A percentile compares a stretch with the other conserved stretches of the same genome.
phyloP scores from a whole-genome alignment of 2,329 filamentous ascomycete species.

The Hypoxylon sp. region DNA sequence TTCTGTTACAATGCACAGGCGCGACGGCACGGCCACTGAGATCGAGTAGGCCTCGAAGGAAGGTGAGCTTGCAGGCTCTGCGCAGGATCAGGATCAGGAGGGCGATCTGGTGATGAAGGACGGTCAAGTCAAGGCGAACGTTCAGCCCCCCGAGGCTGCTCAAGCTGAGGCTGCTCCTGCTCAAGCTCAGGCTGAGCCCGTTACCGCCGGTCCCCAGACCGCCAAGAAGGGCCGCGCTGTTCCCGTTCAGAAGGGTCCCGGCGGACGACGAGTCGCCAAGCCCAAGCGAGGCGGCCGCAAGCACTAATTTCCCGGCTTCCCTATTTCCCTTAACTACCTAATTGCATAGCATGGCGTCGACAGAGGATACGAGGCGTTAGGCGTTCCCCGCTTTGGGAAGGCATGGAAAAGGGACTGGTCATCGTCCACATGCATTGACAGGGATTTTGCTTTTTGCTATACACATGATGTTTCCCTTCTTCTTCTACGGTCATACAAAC shows the following conservation, averaged over 20 bases:
- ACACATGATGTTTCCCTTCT: not conserved
- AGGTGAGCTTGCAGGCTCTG: not conserved
- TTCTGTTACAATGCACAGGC: conserved; percentile 28
- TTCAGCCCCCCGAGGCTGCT: not conserved
- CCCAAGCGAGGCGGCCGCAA: not conserved
- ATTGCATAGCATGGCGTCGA: not conserved
- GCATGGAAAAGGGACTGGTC: not conserved
- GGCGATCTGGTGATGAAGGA: not conserved
- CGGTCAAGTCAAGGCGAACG: not conserved
- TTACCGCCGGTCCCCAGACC: not conserved
- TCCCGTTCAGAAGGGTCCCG: not conserved
- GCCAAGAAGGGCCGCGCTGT: not conserved
- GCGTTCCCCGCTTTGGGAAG: not conserved
- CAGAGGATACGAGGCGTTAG: not conserved
- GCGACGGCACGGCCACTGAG: conserved; percentile 45
- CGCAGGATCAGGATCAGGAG: not conserved
- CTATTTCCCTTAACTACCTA: not conserved
- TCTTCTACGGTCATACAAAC: not conserved
- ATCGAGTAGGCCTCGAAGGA: conserved; percentile 34
- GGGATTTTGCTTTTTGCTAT: not conserved
- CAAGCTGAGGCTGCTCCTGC: not conserved
- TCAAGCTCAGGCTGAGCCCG: not conserved
- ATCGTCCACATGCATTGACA: not conserved
- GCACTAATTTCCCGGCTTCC: not conserved
- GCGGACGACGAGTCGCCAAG: not conserved